Evolutionary conservation across 805 yeast genomes (phyloP), one percentile per base, ranked within the genome.

Genomic region (Metschnikowia matae): DNA sequence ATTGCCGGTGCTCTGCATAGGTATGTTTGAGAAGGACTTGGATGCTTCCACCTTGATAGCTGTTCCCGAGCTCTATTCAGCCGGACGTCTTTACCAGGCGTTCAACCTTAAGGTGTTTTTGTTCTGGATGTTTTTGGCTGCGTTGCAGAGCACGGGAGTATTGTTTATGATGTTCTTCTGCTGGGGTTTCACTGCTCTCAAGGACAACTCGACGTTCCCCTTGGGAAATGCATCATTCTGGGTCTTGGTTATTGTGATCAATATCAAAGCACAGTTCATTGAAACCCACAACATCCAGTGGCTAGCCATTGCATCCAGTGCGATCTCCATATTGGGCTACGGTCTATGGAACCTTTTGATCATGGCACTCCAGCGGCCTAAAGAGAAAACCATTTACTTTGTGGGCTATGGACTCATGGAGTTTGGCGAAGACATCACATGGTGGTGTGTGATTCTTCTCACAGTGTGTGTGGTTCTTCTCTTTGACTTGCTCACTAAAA

Each of bases 1-100:
- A 0, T 73, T 94, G 46, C 91, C 97, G 0, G 98, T 94, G 2
- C 67, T 94, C 36, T 87, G 95, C 61, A 75, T 94, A 48, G 99
- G 99, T n/a, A 88, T 91, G 82, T 86, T 94, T 67, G 96, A 92
- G 60, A 87, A 86, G 62, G 99, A 94, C 62, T 74, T 94, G 63
- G 77, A 83, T 44, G 96, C 98, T 1, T 81, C 94, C 1, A 92
- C 98, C 0, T 74, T 94, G 48, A 65, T 92, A 46, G 94, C 98
- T 0, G 87, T 90, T 4, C 99, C 99, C 0, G 97, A 91, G 66
- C 72, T 94, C 26, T 94, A 94, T 63, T 59, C 82, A 1, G 82
- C 77, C 44, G 97, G 98, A 2, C 78, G 94, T 49, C 70, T 79
- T 36, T 86, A 83, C 57, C 79, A 83, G 62, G 85, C 84, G 3